Conservation (phyloP, 768 basidiomycete genomes). For the Suillus paluster region DNA sequence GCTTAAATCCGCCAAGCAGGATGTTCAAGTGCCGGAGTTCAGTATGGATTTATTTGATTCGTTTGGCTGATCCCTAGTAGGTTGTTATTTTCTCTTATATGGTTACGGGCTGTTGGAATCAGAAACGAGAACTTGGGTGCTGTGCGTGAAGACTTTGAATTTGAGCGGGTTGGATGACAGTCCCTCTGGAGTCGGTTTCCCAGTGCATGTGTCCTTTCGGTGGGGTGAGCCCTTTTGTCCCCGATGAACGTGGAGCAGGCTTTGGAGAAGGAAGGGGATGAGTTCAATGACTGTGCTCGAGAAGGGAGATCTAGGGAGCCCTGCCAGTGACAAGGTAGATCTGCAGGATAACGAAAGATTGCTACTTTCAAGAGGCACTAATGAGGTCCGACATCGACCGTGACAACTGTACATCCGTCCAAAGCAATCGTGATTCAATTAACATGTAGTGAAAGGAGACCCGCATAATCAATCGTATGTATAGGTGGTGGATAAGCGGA, state of each 20-base stretch:
- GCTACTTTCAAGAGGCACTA: no score
- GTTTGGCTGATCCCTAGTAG: slow-evolving; percentile 54
- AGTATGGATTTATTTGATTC: slow-evolving; percentile 82
- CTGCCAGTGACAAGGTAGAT: no score
- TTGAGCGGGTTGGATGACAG: neutral
- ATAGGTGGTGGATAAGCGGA: neutral
- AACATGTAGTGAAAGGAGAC: neutral
- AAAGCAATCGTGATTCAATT: slow-evolving; percentile 2
- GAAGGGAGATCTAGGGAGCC: no score
- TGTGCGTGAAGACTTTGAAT: neutral
- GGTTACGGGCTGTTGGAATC: neutral
- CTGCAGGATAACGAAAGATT: no score
- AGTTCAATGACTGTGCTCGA: no score
- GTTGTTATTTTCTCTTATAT: neutral
- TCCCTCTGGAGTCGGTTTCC: no score
- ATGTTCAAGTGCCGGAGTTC: slow-evolving; percentile 85
- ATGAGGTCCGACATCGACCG: neutral
- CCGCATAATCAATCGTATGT: neutral
- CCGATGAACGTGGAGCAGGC: no score
- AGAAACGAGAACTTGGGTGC: neutral
- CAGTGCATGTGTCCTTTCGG: no score
- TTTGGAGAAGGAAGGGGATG: no score
- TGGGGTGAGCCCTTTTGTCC: no score
- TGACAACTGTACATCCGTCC: neutral
- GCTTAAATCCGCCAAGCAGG: slow-evolving; percentile 90